Conservation (phyloP, 495 filamentous ascomycete species). For the Xylaria acuta region DNA sequence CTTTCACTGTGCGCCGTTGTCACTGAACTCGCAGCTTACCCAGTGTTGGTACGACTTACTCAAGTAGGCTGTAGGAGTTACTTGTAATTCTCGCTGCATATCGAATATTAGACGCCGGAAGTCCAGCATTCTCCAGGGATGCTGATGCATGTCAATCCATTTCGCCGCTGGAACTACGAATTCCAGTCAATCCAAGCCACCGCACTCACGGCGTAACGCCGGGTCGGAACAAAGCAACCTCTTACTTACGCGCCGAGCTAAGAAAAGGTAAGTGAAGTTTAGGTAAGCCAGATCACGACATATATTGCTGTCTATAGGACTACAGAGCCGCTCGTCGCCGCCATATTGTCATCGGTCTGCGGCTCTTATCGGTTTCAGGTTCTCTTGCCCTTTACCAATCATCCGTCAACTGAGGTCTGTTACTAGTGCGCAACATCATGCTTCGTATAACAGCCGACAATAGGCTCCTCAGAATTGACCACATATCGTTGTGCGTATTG, state of each 20-base stretch:
- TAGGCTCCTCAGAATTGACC: background rate
- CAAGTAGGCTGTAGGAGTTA: background rate
- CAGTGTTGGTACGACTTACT: background rate
- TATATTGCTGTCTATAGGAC: no score
- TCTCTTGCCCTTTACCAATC: constrained; percentile 1
- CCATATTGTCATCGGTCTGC: background rate
- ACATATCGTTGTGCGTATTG: background rate
- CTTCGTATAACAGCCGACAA: no score
- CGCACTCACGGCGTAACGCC: constrained; percentile 9
- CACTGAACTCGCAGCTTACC: background rate
- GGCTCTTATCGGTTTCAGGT: constrained; percentile 9
- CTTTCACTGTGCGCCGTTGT: background rate
- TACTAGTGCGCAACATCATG: background rate
- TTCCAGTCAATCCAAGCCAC: constrained; percentile 10
- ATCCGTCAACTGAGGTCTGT: background rate
- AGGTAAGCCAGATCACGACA: background rate
- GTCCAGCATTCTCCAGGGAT: background rate
- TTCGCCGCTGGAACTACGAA: background rate
- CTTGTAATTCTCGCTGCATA: background rate
- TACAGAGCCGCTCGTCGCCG: constrained; percentile 1
- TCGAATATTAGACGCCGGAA: no score
- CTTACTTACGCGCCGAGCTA: constrained; percentile 9
- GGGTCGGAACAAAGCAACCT: background rate
- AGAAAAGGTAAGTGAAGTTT: background rate
- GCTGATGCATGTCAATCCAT: constrained; percentile 1